Evolutionary conservation across 2,329 filamentous ascomycete species (phyloP), one percentile per base, ranked within the genome.

Genomic region (Eutypa lata): DNA sequence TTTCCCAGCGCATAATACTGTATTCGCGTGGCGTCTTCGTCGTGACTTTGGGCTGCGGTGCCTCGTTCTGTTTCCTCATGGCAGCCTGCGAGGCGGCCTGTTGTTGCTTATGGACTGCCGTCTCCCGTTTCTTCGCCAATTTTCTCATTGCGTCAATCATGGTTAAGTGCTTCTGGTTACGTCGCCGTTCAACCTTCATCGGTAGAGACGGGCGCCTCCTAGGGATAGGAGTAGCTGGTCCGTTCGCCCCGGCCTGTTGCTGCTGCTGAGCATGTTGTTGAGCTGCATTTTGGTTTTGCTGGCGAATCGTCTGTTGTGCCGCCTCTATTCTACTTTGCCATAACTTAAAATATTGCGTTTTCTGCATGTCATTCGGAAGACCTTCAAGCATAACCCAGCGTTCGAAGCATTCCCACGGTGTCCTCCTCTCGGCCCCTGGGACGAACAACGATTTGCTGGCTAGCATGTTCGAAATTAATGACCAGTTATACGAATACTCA

Each of bases 351-450:
- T 97, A 99, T 44, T 92, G 88, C 0, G 91, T 96, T 73, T 96
- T 96, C 18, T 89, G 87, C 88, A 97, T 95, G 59, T 99, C 94
- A 11, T 88, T 84, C 4, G 94, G 93, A 37, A 97, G 77, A 1
- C 92, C 91, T 72, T 97, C 94, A 13, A 97, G 76, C 61, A 89
- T 87, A 51, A 97, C 89, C 93, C 93, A 99, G 43, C 94, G 84
- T 71, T 99, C 94, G 63, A 99, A 99, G 68, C 94, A 99, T 73
- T 99, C 94, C 94, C 94, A 99, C 0, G 93, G 91, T 2, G 93
- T 97, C 47, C 94, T 84, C 56, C 94, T 83, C 68, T 97, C 93
- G 11, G 91, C 86, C 2, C 90, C 91, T 19, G 92, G 93, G n/a
- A 85, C 81, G 65, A 91, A 95, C 14, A 86, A 69, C 0, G 91